These are phyloP conservation scores for Bipolaris oryzae DNA, from an alignment of 2,329 filamentous ascomycete species.

Conservation along the genomic window DNA sequence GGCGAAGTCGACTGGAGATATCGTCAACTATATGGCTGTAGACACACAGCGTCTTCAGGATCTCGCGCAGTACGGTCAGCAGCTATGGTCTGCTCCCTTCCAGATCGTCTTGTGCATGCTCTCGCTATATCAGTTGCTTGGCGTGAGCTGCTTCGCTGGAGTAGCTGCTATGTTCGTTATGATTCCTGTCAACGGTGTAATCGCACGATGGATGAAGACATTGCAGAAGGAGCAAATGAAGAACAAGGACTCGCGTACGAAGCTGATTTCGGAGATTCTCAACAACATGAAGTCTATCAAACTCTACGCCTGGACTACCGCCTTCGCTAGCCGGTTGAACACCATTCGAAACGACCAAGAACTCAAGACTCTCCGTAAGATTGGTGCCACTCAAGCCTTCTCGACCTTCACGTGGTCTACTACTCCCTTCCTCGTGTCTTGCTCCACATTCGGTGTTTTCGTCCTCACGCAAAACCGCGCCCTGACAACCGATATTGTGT, in stretches of 20 bases:
- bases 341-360: conserved; percentile 95
- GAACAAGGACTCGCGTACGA: conserved; percentile 93
- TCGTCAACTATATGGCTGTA: conserved; percentile 99
- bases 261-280: conserved; percentile 94
- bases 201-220: conserved; percentile 90
- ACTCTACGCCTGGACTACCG: conserved; percentile 94
- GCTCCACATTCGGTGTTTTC: conserved; percentile 93
- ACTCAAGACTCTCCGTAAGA: conserved; percentile 92
- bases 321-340: conserved; percentile 97
- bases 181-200: conserved; percentile 93
- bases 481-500: conserved; percentile 92
- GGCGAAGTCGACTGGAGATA: conserved; percentile 90
- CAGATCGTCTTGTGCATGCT: conserved; percentile 96
- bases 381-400: conserved; percentile 89
- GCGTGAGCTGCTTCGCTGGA: conserved; percentile 92
- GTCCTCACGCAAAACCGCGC: conserved; percentile 82
- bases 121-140: conserved; percentile 93
- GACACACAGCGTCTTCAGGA: conserved; percentile 95
- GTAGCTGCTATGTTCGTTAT: conserved; percentile 95
- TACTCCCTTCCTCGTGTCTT: conserved; percentile 96
- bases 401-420: conserved; percentile 99
- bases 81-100: conserved; percentile 95
- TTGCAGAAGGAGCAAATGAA: conserved; percentile 98
- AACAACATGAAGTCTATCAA: conserved; percentile 99
- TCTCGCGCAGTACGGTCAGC: conserved; percentile 91